Base-by-base conservation (phyloP, 2,329 filamentous ascomycete genomes). In the Fusarium austroafricanum region DNA sequence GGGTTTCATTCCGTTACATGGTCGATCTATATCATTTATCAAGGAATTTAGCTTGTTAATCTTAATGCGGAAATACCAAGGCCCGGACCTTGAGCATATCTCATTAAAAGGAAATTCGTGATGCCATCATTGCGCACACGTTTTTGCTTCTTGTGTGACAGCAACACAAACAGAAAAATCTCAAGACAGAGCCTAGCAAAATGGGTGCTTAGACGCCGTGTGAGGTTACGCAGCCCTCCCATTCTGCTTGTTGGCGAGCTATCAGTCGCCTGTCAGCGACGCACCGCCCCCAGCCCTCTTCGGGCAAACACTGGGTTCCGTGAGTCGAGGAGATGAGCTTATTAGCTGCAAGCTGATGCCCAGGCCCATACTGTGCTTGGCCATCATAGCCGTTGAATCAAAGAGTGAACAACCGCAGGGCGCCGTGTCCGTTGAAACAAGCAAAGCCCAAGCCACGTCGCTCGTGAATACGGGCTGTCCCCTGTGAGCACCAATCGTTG, bases 401-500 rank as follows among this genome's bases (percentile, higher is more conserved):
- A 61, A 61, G 50, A 35, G 40, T 39, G 50, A 61, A 21, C 31
- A 67, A 51, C 58, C 37, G 57, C 37, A 54, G 52, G 55, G 55
- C 46, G 47, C 55, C 23, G 43, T 63, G 50, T 18, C 42, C 38
- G 38, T 59, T 69, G 61, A 68, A 59, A 65, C 61, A 55, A 50
- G 39, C 55, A 40, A 51, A 61, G 49, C 18, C 46, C 28, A 69
- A 67, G 62, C 66, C 67, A 69, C 62, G 61, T 70, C 55, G 66
- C 54, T 42, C 65, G 31, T 70, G 66, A 67, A 69, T 69, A 67
- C 66, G 61, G 66, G 66, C 42, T 69, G 56, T 45, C 52, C 55
- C 61, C 50, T 52, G 45, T 58, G 40, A 55, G 35, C 50, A 50
- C 67, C 67, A 69, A 69, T 70, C 49, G 57, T 55, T 55, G 42